Percentiles rank a stretch among this genome's conserved stretches.
Conservation (phyloP, 805 yeast genomes). For the Cyberlindnera xylosilytica region DNA sequence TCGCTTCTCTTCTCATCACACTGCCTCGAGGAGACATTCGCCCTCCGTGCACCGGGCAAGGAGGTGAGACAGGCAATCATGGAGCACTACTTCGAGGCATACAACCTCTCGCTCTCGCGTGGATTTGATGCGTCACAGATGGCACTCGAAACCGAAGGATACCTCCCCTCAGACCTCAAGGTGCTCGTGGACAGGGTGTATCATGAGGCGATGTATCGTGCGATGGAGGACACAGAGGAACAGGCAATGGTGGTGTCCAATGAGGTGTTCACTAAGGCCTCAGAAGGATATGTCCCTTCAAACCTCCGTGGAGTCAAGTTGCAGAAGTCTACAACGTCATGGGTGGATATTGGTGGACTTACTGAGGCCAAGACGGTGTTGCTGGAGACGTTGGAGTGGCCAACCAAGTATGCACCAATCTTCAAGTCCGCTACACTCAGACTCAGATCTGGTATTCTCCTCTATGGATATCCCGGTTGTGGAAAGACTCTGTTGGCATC, state of each 20-base stretch:
- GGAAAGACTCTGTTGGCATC: constrained; percentile 93
- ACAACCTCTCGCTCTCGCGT: constrained; percentile 34
- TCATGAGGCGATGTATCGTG: constrained; percentile 38
- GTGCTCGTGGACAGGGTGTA: constrained; percentile 66
- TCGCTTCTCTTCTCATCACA: constrained; percentile 62
- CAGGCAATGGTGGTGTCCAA: constrained; percentile 25
- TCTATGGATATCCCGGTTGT: constrained; percentile 97
- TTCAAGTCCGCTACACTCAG: constrained; percentile 85
- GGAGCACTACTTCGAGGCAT: constrained; percentile 21
- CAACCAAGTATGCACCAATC: constrained; percentile 94
- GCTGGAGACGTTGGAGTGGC: constrained; percentile 94
- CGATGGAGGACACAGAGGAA: constrained; percentile 13
- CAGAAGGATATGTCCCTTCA: constrained; percentile 73
- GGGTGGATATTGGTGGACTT: constrained; percentile 92
- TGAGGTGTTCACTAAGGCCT: constrained; percentile 49
- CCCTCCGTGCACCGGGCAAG: constrained; percentile 68
- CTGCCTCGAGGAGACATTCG: constrained; percentile 59
- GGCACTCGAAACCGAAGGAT: constrained; percentile 80
- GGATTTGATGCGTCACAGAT: constrained; percentile 48
- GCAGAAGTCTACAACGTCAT: constrained; percentile 66
- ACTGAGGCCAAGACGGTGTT: constrained; percentile 69
- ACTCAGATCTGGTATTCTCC: constrained; percentile 81
- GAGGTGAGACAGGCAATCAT: constrained; percentile 50
- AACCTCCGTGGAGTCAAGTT: constrained; percentile 83
- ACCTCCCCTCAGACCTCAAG: constrained; percentile 77